A percentile compares a stretch with the other conserved stretches of the same genome.
These are phyloP conservation scores for Saturnispora galanensis DNA, from an alignment of 805 yeast species.

Conservation along the genomic window DNA sequence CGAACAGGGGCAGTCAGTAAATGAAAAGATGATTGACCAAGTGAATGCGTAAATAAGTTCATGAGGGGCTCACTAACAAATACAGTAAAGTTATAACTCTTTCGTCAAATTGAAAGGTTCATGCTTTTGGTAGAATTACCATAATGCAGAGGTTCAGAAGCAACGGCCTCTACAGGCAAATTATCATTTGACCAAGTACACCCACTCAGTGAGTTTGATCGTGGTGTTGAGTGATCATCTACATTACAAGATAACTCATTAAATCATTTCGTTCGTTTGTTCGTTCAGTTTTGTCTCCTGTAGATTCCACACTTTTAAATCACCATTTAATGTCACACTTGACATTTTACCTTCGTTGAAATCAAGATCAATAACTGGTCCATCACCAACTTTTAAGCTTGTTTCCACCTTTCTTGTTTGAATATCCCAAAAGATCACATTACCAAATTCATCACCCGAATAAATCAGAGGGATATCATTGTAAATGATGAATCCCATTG, in stretches of 20 bases:
- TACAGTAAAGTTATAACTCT: too few relatives aligned
- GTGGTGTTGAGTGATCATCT: too few relatives aligned
- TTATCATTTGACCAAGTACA: too few relatives aligned
- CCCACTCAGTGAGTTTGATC: too few relatives aligned
- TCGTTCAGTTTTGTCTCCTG: neutral
- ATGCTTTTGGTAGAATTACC: too few relatives aligned
- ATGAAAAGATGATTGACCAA: neutral
- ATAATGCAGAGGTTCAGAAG: too few relatives aligned
- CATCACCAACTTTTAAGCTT: constrained; percentile 14
- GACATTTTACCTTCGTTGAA: constrained; percentile 29
- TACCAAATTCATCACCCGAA: constrained; percentile 53
- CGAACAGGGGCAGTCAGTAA: too few relatives aligned
- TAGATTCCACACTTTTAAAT: constrained; percentile 10
- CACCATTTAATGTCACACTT: constrained; percentile 25
- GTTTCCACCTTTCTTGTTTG: constrained; percentile 44
- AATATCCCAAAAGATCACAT: constrained; percentile 55
- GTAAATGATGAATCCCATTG: constrained; percentile 39
- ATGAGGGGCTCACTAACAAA: too few relatives aligned
- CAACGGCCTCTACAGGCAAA: too few relatives aligned
- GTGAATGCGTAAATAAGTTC: too few relatives aligned
- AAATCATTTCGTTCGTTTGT: neutral
- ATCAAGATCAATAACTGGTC: constrained; percentile 34
- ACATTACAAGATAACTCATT: too few relatives aligned
- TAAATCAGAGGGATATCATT: constrained; percentile 33
- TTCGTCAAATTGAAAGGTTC: too few relatives aligned